Percentiles rank a stretch among this genome's conserved stretches.
Conservation (phyloP, 169 alveolate species). For the Toxoplasma gondii region DNA sequence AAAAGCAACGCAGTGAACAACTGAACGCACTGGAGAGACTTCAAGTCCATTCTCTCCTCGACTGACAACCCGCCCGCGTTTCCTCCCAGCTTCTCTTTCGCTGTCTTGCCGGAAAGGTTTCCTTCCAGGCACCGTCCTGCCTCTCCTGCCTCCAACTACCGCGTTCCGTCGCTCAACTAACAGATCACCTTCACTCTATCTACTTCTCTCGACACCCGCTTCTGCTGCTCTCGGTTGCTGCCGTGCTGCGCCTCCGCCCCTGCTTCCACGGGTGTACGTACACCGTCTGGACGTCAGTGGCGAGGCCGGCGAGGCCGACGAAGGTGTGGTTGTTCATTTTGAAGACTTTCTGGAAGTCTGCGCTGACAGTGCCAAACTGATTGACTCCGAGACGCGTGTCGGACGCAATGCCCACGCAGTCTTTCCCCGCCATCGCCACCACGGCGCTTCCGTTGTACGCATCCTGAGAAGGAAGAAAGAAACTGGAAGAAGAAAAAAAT, state of each 20-base stretch:
- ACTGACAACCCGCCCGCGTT: no score
- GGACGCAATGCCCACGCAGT: constrained; percentile 96
- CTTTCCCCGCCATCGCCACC: constrained; percentile 97
- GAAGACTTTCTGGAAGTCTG: constrained; percentile 59
- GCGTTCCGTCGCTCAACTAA: no score
- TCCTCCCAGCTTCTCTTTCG: no score
- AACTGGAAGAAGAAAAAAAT: no score
- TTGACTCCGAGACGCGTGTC: constrained; percentile 94
- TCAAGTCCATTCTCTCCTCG: no score
- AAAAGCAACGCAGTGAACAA: no score
- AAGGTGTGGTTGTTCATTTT: constrained; percentile 45
- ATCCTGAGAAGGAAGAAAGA: constrained; percentile 15
- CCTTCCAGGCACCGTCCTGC: no score
- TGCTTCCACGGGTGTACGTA: not conserved
- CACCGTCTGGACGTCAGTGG: constrained; percentile 76
- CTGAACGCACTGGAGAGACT: no score
- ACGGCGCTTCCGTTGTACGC: constrained; percentile 95
- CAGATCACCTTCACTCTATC: no score
- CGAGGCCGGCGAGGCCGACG: constrained; percentile 69
- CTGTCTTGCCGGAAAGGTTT: no score
- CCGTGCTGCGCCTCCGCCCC: not conserved
- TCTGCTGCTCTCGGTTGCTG: not conserved
- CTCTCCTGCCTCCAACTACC: no score
- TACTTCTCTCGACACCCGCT: no score
- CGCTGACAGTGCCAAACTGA: constrained; percentile 81